These are phyloP conservation scores for Fusarium sublunatum DNA, from an alignment of 2,329 filamentous ascomycete species.

Conservation along the genomic window DNA sequence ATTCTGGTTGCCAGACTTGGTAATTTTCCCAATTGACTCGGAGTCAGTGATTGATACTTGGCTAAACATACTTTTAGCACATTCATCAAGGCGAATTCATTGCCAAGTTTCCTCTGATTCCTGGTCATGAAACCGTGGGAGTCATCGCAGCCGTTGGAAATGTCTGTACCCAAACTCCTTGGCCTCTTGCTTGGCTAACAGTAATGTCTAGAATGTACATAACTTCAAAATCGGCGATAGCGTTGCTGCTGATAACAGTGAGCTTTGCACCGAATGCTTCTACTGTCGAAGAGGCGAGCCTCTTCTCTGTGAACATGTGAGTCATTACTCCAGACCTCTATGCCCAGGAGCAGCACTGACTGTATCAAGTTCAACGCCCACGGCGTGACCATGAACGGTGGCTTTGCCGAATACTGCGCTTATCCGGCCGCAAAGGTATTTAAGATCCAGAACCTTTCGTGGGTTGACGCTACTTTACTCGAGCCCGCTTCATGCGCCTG, in stretches of 20 bases:
- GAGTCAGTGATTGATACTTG: not conserved
- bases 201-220: conserved; percentile 60
- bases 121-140: conserved; percentile 76
- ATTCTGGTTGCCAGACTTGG: conserved; percentile 51
- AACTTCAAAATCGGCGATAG: conserved; percentile 71
- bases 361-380: conserved; percentile 67
- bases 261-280: conserved; percentile 78
- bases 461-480: conserved; percentile 76
- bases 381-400: conserved; percentile 75
- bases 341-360: conserved; percentile 9
- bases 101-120: conserved; percentile 72
- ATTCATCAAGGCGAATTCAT: conserved; percentile 77
- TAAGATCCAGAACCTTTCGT: conserved; percentile 72
- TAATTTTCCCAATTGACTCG: conserved; percentile 36
- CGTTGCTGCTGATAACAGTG: conserved; percentile 72
- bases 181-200: conserved; percentile 9
- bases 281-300: conserved; percentile 77
- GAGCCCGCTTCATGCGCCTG: conserved; percentile 78
- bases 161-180: conserved; percentile 26
- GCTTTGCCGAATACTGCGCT: conserved; percentile 76
- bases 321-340: conserved; percentile 7
- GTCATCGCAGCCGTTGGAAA: conserved; percentile 69
- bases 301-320: conserved; percentile 72
- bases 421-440: conserved; percentile 68
- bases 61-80: conserved; percentile 51